phyloP scores from a whole-genome alignment of 768 basidiomycete species.

The Leccinellum albellum region DNA sequence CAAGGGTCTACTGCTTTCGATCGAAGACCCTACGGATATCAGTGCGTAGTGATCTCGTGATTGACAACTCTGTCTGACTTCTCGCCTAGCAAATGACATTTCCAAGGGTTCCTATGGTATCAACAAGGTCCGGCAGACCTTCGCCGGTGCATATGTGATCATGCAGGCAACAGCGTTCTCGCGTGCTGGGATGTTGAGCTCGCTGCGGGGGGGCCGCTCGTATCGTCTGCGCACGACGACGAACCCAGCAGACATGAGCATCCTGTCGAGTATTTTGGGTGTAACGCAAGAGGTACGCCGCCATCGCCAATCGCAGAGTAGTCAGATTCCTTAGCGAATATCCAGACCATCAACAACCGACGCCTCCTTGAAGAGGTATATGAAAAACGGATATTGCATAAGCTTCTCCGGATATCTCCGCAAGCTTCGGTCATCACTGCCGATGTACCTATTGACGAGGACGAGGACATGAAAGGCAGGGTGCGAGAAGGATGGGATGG shows the following conservation, averaged over 20 bases:
- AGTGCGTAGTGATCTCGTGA: slow-evolving; percentile 47
- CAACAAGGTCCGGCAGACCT: slow-evolving; percentile 71
- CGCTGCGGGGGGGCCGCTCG: slow-evolving; percentile 50
- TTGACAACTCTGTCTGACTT: background rate
- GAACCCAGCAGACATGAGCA: slow-evolving; percentile 66
- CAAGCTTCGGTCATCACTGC: slow-evolving; percentile 15
- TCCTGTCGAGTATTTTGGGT: slow-evolving; percentile 75
- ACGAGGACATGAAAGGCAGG: slow-evolving; percentile 16
- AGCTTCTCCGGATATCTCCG: slow-evolving; percentile 44
- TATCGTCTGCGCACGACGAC: slow-evolving; percentile 41
- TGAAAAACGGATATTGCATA: slow-evolving; percentile 54
- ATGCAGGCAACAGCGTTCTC: slow-evolving; percentile 72
- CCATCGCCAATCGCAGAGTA: background rate
- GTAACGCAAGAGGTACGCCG: slow-evolving; percentile 76
- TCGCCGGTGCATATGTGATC: slow-evolving; percentile 78
- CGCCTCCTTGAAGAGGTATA: slow-evolving; percentile 67
- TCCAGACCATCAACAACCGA: slow-evolving; percentile 74
- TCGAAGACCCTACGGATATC: slow-evolving; percentile 91
- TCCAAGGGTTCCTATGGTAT: slow-evolving; percentile 86
- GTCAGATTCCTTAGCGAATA: background rate
- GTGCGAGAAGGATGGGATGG: slow-evolving; percentile 40
- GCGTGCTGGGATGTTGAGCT: slow-evolving; percentile 57
- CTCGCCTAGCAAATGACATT: slow-evolving; percentile 79
- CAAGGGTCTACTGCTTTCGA: slow-evolving; percentile 60
- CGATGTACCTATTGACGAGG: slow-evolving; percentile 17